Conservation (phyloP, 1,284 basidiomycete species). For the Pyrrhoderma noxium region DNA sequence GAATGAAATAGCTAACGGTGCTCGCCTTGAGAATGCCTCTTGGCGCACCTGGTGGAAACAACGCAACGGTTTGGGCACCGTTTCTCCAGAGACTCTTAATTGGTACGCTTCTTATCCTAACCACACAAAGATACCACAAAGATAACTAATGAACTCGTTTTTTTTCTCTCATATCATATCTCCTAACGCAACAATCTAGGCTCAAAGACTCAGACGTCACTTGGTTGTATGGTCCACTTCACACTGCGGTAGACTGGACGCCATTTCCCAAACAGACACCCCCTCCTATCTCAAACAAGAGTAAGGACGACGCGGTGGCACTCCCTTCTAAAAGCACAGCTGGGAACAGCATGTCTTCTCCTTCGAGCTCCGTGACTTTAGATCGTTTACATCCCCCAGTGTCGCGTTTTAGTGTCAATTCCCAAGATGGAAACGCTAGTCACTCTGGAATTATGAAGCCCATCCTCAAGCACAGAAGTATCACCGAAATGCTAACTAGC, state of each 20-base stretch:
- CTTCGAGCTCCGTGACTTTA: conserved; percentile 11
- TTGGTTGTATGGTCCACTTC: conserved; percentile 96
- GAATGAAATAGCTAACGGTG: conserved; percentile 95
- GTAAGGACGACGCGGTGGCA: conserved; percentile 26
- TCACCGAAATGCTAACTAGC: conserved; percentile 79
- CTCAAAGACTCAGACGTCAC: conserved; percentile 99
- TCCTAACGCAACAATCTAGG: conserved; percentile 43
- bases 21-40: conserved; percentile 92
- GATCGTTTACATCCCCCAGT: conserved; percentile 4
- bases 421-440: conserved; percentile 14
- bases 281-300: conserved; percentile 21
- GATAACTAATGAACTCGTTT: neutral
- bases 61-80: conserved; percentile 91
- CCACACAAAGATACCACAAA: neutral
- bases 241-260: conserved; percentile 78
- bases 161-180: neutral
- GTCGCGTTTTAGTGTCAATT: conserved; percentile 1
- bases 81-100: conserved; percentile 95
- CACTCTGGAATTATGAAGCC: conserved; percentile 58
- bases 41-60: conserved; percentile 99
- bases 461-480: conserved; percentile 93
- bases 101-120: conserved; percentile 60
- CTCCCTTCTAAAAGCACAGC: conserved; percentile 30
- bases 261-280: conserved; percentile 39
- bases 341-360: conserved; percentile 21